phyloP scores from a whole-genome alignment of 305 asterid species.

The Solanum chacoense region DNA sequence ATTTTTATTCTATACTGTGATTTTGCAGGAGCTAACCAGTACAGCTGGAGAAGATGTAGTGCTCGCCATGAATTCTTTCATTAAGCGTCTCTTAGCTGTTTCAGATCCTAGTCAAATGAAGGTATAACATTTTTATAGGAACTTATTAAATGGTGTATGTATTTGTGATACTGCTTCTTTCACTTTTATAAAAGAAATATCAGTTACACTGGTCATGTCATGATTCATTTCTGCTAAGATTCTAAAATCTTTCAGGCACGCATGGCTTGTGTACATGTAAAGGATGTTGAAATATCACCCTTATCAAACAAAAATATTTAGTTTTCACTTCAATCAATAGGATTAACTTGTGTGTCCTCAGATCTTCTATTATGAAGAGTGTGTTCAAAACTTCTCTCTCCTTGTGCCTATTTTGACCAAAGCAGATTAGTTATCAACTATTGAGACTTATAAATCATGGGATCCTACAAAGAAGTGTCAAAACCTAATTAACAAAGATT shows the following conservation, averaged over 20 bases:
- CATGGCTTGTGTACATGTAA: neutral
- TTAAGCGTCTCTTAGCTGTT: constrained; percentile 74
- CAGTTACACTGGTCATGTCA: neutral
- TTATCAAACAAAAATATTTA: neutral
- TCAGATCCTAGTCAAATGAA: constrained; percentile 88
- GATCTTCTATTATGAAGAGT: neutral
- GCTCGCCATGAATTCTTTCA: constrained; percentile 83
- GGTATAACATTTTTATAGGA: constrained; percentile 30
- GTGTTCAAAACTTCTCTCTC: neutral
- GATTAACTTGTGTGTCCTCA: neutral
- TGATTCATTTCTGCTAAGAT: neutral
- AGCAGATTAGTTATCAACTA: neutral
- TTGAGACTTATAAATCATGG: neutral
- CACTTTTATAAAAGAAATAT: neutral
- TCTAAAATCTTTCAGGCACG: neutral
- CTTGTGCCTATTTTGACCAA: neutral
- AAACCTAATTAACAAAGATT: neutral
- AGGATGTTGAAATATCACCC: neutral
- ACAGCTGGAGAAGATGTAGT: constrained; percentile 85
- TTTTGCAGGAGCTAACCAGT: constrained; percentile 69
- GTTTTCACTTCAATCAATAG: neutral
- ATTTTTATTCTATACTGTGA: neutral
- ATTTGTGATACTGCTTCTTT: neutral
- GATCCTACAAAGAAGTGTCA: neutral
- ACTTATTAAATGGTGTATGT: neutral